These are phyloP conservation scores for Podosphaera xanthii DNA, from an alignment of 2,329 filamentous ascomycete species.

Conservation along the genomic window DNA sequence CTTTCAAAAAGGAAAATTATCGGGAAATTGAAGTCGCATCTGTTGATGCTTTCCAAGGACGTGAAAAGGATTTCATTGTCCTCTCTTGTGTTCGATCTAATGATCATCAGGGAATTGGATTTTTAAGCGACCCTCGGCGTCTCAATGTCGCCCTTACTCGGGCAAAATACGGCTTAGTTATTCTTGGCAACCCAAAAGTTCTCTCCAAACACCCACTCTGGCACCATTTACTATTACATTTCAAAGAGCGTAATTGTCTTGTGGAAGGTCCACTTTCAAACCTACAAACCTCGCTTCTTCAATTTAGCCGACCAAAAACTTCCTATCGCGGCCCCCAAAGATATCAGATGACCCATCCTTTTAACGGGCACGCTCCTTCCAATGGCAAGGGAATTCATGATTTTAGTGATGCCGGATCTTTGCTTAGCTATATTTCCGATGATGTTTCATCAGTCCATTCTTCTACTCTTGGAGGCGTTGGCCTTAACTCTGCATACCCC, in stretches of 20 bases:
- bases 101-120: constrained; percentile 96
- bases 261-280: constrained; percentile 91
- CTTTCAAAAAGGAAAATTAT: constrained; percentile 95
- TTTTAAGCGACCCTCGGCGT: constrained; percentile 90
- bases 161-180: constrained; percentile 89
- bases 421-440: constrained; percentile 88
- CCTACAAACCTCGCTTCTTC: constrained; percentile 80
- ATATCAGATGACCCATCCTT: constrained; percentile 55
- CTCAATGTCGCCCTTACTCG: constrained; percentile 92
- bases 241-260: constrained; percentile 89
- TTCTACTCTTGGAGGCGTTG: constrained; percentile 66
- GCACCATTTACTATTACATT: constrained; percentile 87
- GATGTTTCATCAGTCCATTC: constrained; percentile 93
- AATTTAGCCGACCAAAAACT: constrained; percentile 85
- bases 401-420: constrained; percentile 50
- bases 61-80: constrained; percentile 98
- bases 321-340: constrained; percentile 74
- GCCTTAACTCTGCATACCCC: constrained; percentile 61
- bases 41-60: constrained; percentile 93
- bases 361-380: constrained; percentile 14
- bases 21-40: constrained; percentile 97
- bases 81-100: constrained; percentile 95
- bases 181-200: constrained; percentile 93
- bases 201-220: constrained; percentile 93
- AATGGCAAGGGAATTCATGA: constrained; percentile 16